Conservation (phyloP, 202 grass and related monocot genomes). For the Thinopyrum obtusiflorum region DNA sequence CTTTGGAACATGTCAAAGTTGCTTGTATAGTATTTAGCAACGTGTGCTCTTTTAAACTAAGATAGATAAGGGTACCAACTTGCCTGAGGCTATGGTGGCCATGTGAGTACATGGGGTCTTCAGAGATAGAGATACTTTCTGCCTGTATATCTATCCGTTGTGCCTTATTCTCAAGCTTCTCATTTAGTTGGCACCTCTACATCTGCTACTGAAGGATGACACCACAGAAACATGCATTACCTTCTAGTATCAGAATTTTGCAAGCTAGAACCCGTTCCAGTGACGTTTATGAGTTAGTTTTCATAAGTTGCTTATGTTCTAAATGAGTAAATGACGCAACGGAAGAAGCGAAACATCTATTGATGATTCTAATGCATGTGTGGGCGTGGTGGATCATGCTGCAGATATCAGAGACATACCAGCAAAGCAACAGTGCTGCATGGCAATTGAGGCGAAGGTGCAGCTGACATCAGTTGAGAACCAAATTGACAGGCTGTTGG, state of each 20-base stretch:
- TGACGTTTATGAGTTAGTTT: neutral
- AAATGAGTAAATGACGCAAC: neutral
- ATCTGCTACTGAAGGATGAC: neutral
- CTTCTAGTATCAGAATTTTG: neutral
- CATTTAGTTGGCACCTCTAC: neutral
- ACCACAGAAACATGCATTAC: neutral
- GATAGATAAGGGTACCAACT: neutral
- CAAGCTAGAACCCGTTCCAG: neutral
- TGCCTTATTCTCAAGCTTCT: neutral
- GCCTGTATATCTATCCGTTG: neutral
- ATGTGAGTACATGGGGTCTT: conserved; percentile 7
- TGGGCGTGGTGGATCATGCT: neutral
- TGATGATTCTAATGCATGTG: neutral
- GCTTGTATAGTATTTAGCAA: neutral
- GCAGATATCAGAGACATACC: conserved; percentile 8
- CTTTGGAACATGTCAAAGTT: neutral
- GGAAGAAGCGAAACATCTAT: neutral
- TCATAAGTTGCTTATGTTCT: neutral
- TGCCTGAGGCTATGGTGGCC: conserved; percentile 3
- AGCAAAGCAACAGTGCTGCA: conserved; percentile 27
- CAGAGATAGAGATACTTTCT: conserved; percentile 18
- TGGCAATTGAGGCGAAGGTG: neutral
- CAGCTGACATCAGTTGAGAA: conserved; percentile 5
- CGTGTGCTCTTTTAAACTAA: neutral
- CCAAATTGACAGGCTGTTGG: neutral